These are phyloP conservation scores for Magnusiomyces tetraspermus DNA, from an alignment of 1,139 yeast species.

Conservation along the genomic window DNA sequence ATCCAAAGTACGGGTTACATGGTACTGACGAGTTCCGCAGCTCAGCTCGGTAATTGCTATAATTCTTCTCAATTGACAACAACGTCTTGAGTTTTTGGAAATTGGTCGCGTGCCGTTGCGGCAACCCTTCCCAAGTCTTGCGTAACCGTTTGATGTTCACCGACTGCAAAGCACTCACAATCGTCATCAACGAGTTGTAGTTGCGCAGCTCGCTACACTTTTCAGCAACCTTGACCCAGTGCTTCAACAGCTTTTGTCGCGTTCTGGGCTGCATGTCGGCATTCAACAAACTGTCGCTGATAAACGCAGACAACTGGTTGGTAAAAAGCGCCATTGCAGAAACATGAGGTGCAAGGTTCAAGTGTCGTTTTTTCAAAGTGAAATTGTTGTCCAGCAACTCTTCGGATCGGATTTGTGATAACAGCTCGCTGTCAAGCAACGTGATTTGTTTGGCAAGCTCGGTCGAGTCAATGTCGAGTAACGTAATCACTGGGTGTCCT, in stretches of 20 bases:
- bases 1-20: conserved; percentile 76
- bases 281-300: conserved; percentile 56
- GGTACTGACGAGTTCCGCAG: conserved; percentile 52
- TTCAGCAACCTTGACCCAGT: conserved; percentile 78
- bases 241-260: conserved; percentile 53
- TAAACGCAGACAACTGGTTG: conserved; percentile 72
- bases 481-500: conserved; percentile 23
- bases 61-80: conserved; percentile 78
- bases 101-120: conserved; percentile 55
- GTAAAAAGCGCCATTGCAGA: conserved; percentile 62
- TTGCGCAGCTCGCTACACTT: conserved; percentile 75
- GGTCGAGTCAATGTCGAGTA: conserved; percentile 60
- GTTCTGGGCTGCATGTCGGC: conserved; percentile 37
- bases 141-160: conserved; percentile 65
- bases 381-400: conserved; percentile 72
- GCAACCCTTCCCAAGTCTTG: conserved; percentile 55
- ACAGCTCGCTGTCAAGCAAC: conserved; percentile 63
- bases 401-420: conserved; percentile 54
- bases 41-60: conserved; percentile 61
- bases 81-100: conserved; percentile 61
- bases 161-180: conserved; percentile 74
- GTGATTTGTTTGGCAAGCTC: conserved; percentile 84
- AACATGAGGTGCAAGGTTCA: conserved; percentile 61
- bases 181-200: conserved; percentile 82
- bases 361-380: conserved; percentile 51